Evolutionary conservation across 2,329 filamentous ascomycete species (phyloP), one percentile per base, ranked within the genome.

Genomic region (Pseudogymnoascus sp.): DNA sequence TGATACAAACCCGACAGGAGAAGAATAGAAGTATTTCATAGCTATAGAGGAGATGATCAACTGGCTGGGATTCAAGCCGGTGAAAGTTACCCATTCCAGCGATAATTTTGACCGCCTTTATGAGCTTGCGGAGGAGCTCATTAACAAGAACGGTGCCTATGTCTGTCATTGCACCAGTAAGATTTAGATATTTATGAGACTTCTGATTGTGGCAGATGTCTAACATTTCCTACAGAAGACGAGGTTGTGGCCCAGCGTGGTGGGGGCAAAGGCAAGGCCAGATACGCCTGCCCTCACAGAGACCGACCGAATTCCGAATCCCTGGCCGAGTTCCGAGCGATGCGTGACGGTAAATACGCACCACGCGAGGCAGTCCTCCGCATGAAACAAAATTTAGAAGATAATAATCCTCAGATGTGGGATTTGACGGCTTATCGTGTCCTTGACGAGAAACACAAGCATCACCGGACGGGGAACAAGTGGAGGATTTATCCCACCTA

Each of bases 401-500:
- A 88, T 70, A 87, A 88, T 34, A 97, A 97, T 74, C 92, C 93
- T 5, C 91, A 96, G 76, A 93, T 96, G 90, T 97, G 93, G 93
- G 93, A 97, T 79, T 77, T 96, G 63, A 90, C 90, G 1, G 93
- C 93, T 12, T 97, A 96, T 76, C 86, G 93, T 66, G 87, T 97
- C 63, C 82, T 91, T 66, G 84, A 88, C 71, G 86, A 90, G 47
- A 77, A 83, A 64, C 91, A 96, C 74, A 54, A 16, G 23, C 47
- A 54, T 16, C 86, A 91, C 75, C 84, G 90, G 37, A 96, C 93
- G 0, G 91, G 90, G 31, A 80, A 84, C 67, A 86, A 88, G 72
- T 97, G 93, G 92, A 88, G 86, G 75, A 96, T 97, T 97, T 97
- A 96, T 74, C 95, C 95, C 0, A 96, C 93, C 0, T 97, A 97